Base-by-base conservation (phyloP, 352 stramenopile species). In the Globisporangium echinulatum region DNA sequence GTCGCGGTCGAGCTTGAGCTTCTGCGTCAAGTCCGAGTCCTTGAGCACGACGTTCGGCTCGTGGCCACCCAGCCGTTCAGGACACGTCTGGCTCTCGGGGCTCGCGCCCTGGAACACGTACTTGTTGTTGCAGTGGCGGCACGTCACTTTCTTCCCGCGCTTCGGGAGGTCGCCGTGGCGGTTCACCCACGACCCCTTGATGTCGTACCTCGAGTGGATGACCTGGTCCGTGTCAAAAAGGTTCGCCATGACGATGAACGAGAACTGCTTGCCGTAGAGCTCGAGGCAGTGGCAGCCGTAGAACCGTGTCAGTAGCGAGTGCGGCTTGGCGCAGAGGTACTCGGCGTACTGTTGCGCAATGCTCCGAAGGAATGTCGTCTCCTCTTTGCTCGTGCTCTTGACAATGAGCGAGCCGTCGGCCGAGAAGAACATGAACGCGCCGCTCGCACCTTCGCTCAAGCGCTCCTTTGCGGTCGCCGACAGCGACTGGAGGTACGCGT, bases 401-500 rank as follows among this genome's bases (percentile, higher is more conserved):
- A 97, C 88, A 40, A 97, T 96, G 15, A 96, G 69, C 59, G 81
- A 85, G 5, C 82, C 81, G 66, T 97, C 88, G 37, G 78, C 81
- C 6, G 85, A 96, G 60, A 91, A 96, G 65, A 97, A 97, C 83
- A 97, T 96, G 66, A 97, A 97, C 7, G 86, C 89, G 46, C 86
- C 86, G 63, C 82, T 92, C 1, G 88, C 85, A 15, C 90, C 90
- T 75, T 96, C 90, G 52, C 79, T 91, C 54, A 97, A 53, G 33
- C 87, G 87, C 51, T 96, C 90, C 56, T 96, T 95, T 25, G 82
- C 81, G 7, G 88, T 97, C 17, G 82, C 76, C 25, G 84, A 88
- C 42, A 97, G 72, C 50, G 87, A 88, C 55, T 87, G 74, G 44
- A 91, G 68, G 57, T 96, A 96, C 7, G 77, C 75, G 33, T 92